phyloP scores from a whole-genome alignment of 2,329 filamentous ascomycete genomes.

The Talaromyces sp. region DNA sequence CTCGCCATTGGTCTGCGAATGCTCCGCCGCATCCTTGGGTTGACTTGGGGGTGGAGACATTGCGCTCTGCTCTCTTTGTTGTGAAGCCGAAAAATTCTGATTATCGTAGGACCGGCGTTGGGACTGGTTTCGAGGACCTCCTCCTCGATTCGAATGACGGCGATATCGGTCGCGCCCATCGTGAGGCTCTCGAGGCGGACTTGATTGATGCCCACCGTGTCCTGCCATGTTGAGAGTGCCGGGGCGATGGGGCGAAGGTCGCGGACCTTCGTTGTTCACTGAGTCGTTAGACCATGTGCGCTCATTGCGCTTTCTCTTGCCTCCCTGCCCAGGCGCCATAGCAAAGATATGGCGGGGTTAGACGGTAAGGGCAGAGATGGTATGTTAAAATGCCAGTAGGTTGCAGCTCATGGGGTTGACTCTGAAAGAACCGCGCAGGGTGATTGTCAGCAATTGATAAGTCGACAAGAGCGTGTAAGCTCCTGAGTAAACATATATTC shows the following conservation, averaged over 20 bases:
- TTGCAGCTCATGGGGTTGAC: conserved; percentile 37
- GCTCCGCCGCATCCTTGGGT: conserved; percentile 33
- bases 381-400: conserved; percentile 29
- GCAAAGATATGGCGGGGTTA: conserved; percentile 29
- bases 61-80: conserved; percentile 26
- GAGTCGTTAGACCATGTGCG: conserved; percentile 49
- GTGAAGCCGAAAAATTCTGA: conserved; percentile 36
- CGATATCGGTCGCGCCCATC: conserved; percentile 44
- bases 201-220: conserved; percentile 41
- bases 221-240: conserved; percentile 56
- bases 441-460: conserved; percentile 17
- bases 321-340: conserved; percentile 55
- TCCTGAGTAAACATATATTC: not conserved
- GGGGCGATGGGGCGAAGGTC: conserved; percentile 52
- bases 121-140: conserved; percentile 35
- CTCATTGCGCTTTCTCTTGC: conserved; percentile 60
- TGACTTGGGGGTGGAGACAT: conserved; percentile 35
- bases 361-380: conserved; percentile 30
- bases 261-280: conserved; percentile 38
- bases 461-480: not conserved
- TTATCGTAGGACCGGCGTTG: conserved; percentile 40
- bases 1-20: conserved; percentile 33
- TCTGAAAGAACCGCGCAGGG: conserved; percentile 11
- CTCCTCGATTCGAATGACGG: conserved; percentile 42
- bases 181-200: conserved; percentile 37